phyloP scores from a whole-genome alignment of 192 early-diverging fungal genomes.

The Linnemannia exigua region DNA sequence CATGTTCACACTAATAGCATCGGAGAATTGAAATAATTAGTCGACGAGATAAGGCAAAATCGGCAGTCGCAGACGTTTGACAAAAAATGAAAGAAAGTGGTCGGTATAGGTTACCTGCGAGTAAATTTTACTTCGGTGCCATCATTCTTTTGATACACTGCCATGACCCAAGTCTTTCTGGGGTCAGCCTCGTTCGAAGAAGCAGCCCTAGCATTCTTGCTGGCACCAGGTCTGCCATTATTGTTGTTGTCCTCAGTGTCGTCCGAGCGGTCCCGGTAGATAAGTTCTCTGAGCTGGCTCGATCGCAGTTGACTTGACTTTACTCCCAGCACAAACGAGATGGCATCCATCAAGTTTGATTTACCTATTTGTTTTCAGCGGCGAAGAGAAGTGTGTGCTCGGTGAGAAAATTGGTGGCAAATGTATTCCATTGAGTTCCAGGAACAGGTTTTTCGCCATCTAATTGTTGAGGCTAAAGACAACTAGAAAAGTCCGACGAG shows the following conservation, averaged over 20 bases:
- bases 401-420: conserved; percentile 37
- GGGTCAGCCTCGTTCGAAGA: conserved; percentile 44
- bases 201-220: conserved; percentile 10
- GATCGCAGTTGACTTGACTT: conserved; percentile 94
- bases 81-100: not conserved
- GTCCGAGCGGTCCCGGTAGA: conserved; percentile 81
- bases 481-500: not conserved
- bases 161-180: conserved; percentile 82
- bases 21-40: not conserved
- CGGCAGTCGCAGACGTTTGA: too few species aligned
- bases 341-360: conserved; percentile 99
- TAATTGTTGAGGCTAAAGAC: too few species aligned
- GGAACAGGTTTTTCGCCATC: not conserved
- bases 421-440: not conserved
- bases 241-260: conserved; percentile 59
- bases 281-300: conserved; percentile 88
- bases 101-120: conserved; percentile 68
- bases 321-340: conserved; percentile 98
- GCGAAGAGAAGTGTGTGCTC: not conserved
- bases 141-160: conserved; percentile 82
- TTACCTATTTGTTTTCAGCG: conserved; percentile 79
- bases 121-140: conserved; percentile 77
- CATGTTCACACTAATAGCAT: conserved; percentile 62
- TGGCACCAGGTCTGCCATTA: conserved; percentile 40
- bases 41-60: not conserved